phyloP scores from a whole-genome alignment of 2,329 filamentous ascomycete species.

The Pseudopyricularia cyperi region DNA sequence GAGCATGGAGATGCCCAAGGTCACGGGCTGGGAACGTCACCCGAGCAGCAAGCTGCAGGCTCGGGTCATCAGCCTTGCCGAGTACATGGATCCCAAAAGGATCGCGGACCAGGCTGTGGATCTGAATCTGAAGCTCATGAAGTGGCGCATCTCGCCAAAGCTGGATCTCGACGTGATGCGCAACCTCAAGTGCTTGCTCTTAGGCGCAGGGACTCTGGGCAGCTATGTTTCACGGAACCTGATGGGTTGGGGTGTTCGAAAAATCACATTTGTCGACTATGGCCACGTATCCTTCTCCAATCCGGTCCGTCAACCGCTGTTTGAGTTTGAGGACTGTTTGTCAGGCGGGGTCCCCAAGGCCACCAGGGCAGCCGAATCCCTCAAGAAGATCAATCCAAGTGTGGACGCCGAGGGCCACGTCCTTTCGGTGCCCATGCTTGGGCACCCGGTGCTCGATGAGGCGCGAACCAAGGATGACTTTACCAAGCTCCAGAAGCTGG shows the following conservation, averaged over 20 bases:
- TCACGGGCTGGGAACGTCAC: constrained; percentile 91
- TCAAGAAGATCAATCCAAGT: constrained; percentile 81
- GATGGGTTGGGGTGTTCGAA: constrained; percentile 89
- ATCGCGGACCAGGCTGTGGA: constrained; percentile 92
- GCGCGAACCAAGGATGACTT: constrained; percentile 59
- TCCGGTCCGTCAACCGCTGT: constrained; percentile 86
- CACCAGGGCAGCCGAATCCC: constrained; percentile 60
- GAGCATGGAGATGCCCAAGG: constrained; percentile 58
- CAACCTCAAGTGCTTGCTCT: constrained; percentile 73
- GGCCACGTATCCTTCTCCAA: constrained; percentile 91
- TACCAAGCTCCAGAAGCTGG: constrained; percentile 57
- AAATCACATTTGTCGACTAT: constrained; percentile 94
- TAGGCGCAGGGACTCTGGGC: constrained; percentile 86
- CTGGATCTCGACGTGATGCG: constrained; percentile 84
- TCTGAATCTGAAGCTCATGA: constrained; percentile 94
- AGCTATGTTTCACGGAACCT: constrained; percentile 87
- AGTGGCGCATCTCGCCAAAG: constrained; percentile 88
- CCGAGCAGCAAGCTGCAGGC: constrained; percentile 63
- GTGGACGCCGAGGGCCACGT: constrained; percentile 70
- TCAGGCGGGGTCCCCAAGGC: constrained; percentile 79
- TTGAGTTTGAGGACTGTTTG: constrained; percentile 78
- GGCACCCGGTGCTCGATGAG: constrained; percentile 72
- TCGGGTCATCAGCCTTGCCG: constrained; percentile 68
- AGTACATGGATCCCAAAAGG: constrained; percentile 83
- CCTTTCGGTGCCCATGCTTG: constrained; percentile 87